Evolutionary conservation across 1,139 yeast genomes (phyloP).

Genomic region (Taphrina wiesneri): DNA sequence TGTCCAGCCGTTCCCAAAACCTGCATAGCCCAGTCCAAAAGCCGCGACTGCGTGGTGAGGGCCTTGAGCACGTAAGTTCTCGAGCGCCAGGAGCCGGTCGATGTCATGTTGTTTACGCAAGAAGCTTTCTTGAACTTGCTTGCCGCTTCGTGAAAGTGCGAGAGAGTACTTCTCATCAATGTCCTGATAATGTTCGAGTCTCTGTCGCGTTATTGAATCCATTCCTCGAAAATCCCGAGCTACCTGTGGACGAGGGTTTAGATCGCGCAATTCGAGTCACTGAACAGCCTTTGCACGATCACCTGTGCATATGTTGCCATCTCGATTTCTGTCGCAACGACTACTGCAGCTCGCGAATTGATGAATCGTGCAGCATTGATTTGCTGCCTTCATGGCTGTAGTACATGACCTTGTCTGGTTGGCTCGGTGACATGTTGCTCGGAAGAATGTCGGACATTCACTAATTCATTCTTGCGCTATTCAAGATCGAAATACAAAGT

Average conservation of each 20-base stretch:
- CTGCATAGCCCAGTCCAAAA: slow-evolving; percentile 29
- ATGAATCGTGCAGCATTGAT: no score
- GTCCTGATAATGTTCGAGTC: not conserved
- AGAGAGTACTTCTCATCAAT: not conserved
- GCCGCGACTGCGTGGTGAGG: slow-evolving; percentile 13
- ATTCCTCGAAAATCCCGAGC: not conserved
- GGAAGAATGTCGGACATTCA: not conserved
- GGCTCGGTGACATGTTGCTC: not conserved
- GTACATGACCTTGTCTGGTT: not conserved
- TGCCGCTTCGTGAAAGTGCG: not conserved
- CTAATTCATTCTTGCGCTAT: not conserved
- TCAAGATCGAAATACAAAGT: not conserved
- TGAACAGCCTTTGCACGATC: no score
- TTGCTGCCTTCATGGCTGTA: no score
- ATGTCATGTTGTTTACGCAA: not conserved
- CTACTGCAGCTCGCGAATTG: no score
- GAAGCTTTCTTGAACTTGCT: not conserved
- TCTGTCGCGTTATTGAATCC: not conserved
- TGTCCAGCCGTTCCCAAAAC: slow-evolving; percentile 26
- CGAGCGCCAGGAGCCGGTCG: slow-evolving; percentile 3
- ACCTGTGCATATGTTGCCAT: no score
- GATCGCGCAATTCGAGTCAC: no score
- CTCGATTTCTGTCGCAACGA: no score
- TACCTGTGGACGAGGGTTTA: no score
- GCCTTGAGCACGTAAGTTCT: slow-evolving; percentile 10